A percentile compares a stretch with the other conserved stretches of the same genome.
These are phyloP conservation scores for Candida glucosophila DNA, from an alignment of 1,139 yeast genomes.

Conservation along the genomic window DNA sequence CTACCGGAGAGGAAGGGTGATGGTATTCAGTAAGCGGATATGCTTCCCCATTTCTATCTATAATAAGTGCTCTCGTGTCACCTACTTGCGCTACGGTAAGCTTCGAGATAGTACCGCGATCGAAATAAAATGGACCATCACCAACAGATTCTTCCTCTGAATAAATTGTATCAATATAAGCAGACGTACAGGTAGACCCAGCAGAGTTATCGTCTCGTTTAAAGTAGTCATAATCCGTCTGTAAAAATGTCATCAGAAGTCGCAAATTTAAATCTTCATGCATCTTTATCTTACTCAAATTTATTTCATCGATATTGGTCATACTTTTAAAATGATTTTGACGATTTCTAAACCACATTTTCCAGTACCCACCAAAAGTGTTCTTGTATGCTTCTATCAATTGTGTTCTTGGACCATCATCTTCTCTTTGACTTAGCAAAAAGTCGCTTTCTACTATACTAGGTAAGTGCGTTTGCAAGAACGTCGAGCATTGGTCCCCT, in stretches of 20 bases:
- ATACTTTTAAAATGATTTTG: constrained; percentile 36
- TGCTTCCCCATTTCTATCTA: constrained; percentile 70
- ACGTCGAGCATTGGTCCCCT: constrained; percentile 65
- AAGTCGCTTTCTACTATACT: constrained; percentile 42
- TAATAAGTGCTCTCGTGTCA: constrained; percentile 81
- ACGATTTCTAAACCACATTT: constrained; percentile 54
- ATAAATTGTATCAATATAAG: constrained; percentile 51
- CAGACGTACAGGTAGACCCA: constrained; percentile 84
- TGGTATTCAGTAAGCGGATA: constrained; percentile 73
- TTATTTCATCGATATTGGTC: constrained; percentile 18
- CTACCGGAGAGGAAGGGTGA: constrained; percentile 81
- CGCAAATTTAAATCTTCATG: constrained; percentile 51
- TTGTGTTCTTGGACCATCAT: constrained; percentile 24
- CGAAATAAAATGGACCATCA: constrained; percentile 54
- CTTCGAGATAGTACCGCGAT: constrained; percentile 58
- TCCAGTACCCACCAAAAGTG: constrained; percentile 84
- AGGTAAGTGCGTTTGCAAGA: constrained; percentile 46
- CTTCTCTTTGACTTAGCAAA: constrained; percentile 9
- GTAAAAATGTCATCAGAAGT: constrained; percentile 52
- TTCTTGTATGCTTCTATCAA: constrained; percentile 43
- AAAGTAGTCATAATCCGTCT: constrained; percentile 46
- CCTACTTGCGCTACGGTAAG: constrained; percentile 89
- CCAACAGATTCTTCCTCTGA: constrained; percentile 20
- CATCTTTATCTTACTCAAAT: constrained; percentile 10
- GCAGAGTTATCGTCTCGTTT: constrained; percentile 29